Percentiles rank a stretch among this genome's conserved stretches.
These are phyloP conservation scores for Pichia heedii DNA, from an alignment of 805 yeast species.

Conservation along the genomic window DNA sequence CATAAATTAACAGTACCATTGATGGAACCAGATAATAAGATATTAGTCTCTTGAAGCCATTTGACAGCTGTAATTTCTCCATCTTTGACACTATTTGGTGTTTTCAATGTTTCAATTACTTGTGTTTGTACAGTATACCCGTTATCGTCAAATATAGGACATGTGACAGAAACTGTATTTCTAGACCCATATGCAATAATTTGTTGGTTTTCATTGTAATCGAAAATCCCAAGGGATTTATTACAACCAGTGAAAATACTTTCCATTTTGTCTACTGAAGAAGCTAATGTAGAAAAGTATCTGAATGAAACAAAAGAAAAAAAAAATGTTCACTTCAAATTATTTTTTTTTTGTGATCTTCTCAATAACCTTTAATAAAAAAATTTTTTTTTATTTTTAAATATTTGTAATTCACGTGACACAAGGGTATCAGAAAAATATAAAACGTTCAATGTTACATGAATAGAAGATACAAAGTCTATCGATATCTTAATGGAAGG, in stretches of 20 bases:
- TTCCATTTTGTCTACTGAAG: conserved; percentile 24
- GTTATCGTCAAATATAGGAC: conserved; percentile 34
- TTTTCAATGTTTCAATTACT: conserved; percentile 46
- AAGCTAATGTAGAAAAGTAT: too few species aligned
- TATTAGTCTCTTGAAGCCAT: conserved; percentile 38
- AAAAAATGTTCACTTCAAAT: too few species aligned
- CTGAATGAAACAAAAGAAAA: too few species aligned
- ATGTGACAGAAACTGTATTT: conserved; percentile 57
- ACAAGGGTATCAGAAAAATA: too few species aligned
- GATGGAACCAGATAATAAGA: conserved; percentile 55
- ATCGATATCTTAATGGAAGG: not conserved
- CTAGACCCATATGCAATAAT: conserved; percentile 68
- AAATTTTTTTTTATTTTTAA: too few species aligned
- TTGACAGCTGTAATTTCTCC: conserved; percentile 60
- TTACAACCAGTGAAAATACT: conserved; percentile 70
- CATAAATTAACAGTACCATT: conserved; percentile 58
- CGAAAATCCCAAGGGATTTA: conserved; percentile 52
- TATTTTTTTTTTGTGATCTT: too few species aligned
- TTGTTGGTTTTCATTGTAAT: conserved; percentile 30
- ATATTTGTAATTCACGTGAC: too few species aligned
- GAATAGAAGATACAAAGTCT: not conserved
- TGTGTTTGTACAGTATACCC: conserved; percentile 30
- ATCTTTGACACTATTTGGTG: conserved; percentile 31
- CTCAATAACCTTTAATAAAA: too few species aligned
- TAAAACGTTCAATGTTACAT: too few species aligned